A percentile compares a stretch with the other conserved stretches of the same genome.
These are phyloP conservation scores for Gossypium arboreum DNA, from an alignment of 345 rosid species.

Conservation along the genomic window DNA sequence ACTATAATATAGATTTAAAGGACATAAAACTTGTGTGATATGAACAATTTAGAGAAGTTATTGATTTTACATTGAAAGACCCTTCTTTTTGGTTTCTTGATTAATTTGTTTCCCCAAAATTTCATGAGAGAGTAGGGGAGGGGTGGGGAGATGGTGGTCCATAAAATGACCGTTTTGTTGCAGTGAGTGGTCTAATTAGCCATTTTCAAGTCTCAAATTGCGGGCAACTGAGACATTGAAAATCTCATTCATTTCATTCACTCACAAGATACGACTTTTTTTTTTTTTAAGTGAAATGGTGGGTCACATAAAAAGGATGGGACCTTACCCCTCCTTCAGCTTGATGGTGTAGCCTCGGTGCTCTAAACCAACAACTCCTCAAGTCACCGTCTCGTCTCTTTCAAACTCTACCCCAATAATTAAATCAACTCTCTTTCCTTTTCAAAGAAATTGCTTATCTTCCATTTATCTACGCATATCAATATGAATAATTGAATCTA, in stretches of 20 bases:
- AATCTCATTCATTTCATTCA: constrained; percentile 9
- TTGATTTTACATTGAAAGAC: not conserved
- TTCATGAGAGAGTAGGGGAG: not conserved
- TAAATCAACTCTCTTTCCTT: not conserved
- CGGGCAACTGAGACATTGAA: not conserved
- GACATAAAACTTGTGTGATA: not conserved
- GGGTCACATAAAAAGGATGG: constrained; percentile 12
- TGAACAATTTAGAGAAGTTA: not conserved
- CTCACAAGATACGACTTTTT: constrained; percentile 11
- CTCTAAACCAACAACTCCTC: constrained; percentile 10
- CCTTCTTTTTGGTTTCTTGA: not conserved
- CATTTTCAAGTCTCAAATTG: constrained; percentile 14
- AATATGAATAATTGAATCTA: not conserved
- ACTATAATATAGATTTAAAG: not conserved
- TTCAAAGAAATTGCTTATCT: not conserved
- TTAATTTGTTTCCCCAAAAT: not conserved
- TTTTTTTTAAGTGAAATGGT: not conserved
- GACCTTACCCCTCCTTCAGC: not conserved
- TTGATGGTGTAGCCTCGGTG: constrained; percentile 10
- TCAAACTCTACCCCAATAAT: constrained; percentile 14
- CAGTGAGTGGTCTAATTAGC: constrained; percentile 4
- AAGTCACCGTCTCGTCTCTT: constrained; percentile 14
- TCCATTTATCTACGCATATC: not conserved
- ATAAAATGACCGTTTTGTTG: not conserved
- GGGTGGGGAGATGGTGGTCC: not conserved